phyloP scores from a whole-genome alignment of 345 rosid genomes.

The Eucalyptus tenuipes region DNA sequence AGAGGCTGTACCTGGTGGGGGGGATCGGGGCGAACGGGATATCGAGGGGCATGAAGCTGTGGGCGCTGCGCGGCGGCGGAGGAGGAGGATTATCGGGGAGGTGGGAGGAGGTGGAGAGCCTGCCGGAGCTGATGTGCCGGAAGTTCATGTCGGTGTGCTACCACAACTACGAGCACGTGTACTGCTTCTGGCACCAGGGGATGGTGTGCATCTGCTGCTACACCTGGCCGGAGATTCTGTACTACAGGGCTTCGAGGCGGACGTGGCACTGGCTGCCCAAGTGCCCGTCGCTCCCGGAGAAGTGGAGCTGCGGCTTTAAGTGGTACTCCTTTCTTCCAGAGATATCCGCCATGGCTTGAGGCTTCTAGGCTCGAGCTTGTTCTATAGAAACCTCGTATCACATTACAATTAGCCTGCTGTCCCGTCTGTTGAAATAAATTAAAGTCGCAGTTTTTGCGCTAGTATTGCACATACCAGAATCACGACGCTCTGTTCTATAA shows the following conservation, averaged over 20 bases:
- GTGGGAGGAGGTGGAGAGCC: slow-evolving; percentile 47
- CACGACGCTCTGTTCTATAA: background rate
- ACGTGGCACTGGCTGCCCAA: slow-evolving; percentile 93
- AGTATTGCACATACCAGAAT: background rate
- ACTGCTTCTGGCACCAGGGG: slow-evolving; percentile 77
- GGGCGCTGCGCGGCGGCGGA: slow-evolving; percentile 34
- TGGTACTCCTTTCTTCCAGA: slow-evolving; percentile 91
- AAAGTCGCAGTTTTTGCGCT: background rate
- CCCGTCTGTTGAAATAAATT: background rate
- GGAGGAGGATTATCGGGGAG: slow-evolving; percentile 1
- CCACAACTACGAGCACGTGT: slow-evolving; percentile 83
- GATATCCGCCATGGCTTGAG: slow-evolving; percentile 43
- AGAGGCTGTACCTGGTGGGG: slow-evolving; percentile 62
- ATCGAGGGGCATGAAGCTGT: slow-evolving; percentile 58
- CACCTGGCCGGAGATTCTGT: slow-evolving; percentile 92
- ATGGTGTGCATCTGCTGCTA: slow-evolving; percentile 84
- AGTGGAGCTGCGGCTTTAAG: slow-evolving; percentile 87
- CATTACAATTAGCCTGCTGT: background rate
- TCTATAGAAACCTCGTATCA: background rate
- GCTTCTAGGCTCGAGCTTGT: background rate
- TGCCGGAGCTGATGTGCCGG: slow-evolving; percentile 72
- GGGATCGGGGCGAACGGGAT: slow-evolving; percentile 79
- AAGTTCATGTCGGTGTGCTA: slow-evolving; percentile 80
- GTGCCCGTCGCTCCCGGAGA: slow-evolving; percentile 75
- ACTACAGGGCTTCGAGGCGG: slow-evolving; percentile 46